Evolutionary conservation across 2,329 filamentous ascomycete genomes (phyloP), one percentile per base, ranked within the genome.

Genomic region (Trichoderma harzianum): DNA sequence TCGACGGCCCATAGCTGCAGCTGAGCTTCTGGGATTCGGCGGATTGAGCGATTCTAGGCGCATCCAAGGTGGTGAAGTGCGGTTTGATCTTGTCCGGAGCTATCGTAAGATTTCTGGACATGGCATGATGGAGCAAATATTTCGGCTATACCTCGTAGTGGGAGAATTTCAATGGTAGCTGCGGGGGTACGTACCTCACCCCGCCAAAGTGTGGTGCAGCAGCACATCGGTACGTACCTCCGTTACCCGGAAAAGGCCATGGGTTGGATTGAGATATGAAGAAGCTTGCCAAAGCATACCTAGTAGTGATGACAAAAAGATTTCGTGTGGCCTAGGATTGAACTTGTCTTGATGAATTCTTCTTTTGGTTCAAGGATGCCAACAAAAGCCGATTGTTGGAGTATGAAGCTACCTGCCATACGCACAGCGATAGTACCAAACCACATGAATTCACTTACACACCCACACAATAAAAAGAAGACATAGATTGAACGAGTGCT

Each of bases 1-100:
- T 75, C 72, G 78, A 75, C 73, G 69, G 76, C 76, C 76, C 77
- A 80, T 79, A 5, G 47, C 72, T 65, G 73, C 72, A 47, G 64
- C 18, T 28, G 51, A 18, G 58, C 51, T 53, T n/a, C 26, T 24
- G 39, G 26, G 5, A 10, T 61, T 32, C 26, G 43, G 58, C n/a
- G 28, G 14, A 39, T 57, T 67, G 30, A 21, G 39, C 36, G 10
- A 69, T 51, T 61, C 8, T 24, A 57, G 14, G 63, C 47, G 64
- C 64, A 72, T 51, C 57, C 61, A 70, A 34, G 69, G 55, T 34
- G 7, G 39, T 64, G 58, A 30, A 24, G 58, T 53, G 71, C 57
- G 57, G 64, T 55, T 30, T 43, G 55, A 53, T 58, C 18, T 58
- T 47, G 32, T 18, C 12, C 7, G 30, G 47, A 57, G 39, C 43